These are phyloP conservation scores for Fraxinus baroniana DNA, from an alignment of 305 asterid species.

Conservation along the genomic window DNA sequence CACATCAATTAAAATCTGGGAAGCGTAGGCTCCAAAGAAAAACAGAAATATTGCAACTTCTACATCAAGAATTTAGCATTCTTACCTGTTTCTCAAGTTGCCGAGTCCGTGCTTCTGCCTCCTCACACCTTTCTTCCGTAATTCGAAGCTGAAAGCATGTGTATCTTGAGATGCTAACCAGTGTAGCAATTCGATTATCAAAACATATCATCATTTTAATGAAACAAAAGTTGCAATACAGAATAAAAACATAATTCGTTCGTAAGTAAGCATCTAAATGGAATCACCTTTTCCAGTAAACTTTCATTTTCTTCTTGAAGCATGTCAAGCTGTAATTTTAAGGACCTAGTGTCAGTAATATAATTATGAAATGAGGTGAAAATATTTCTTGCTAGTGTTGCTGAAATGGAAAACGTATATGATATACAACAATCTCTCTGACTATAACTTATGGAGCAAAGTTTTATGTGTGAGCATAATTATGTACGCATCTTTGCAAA, in stretches of 20 bases:
- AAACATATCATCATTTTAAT: neutral
- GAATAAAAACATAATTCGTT: neutral
- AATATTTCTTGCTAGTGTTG: constrained; percentile 9
- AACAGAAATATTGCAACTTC: neutral
- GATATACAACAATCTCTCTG: constrained; percentile 1
- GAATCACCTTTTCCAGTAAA: constrained; percentile 75
- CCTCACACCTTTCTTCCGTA: constrained; percentile 83
- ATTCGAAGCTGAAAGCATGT: constrained; percentile 70
- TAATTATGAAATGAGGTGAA: constrained; percentile 18
- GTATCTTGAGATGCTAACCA: constrained; percentile 28
- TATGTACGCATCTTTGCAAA: neutral
- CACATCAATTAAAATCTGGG: neutral
- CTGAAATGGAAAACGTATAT: neutral
- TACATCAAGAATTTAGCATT: neutral
- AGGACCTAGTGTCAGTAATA: constrained; percentile 22
- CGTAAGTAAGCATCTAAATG: constrained; percentile 19
- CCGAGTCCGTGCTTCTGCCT: constrained; percentile 88
- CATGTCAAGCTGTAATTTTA: constrained; percentile 79
- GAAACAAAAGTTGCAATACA: constrained; percentile 6
- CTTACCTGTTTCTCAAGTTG: constrained; percentile 86
- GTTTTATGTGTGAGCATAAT: neutral
- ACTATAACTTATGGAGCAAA: constrained; percentile 6
- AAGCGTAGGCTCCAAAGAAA: neutral
- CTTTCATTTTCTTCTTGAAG: constrained; percentile 97
- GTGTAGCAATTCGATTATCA: neutral